Base-by-base conservation (phyloP, 306 rosid genomes). In the Chamaecrista fasciculata region DNA sequence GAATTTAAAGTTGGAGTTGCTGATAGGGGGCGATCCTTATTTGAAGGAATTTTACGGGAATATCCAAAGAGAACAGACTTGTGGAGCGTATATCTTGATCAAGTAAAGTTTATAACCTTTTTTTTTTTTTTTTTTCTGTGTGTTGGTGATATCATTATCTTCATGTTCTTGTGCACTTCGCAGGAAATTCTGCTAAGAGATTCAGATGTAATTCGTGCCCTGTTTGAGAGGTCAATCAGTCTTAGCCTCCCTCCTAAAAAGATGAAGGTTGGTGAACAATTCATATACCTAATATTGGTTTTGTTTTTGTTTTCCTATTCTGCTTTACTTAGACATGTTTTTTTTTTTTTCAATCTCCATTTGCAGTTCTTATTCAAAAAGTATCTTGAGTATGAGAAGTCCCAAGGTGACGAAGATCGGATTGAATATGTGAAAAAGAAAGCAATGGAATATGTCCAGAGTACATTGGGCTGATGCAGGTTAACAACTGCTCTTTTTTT, bases 31-130 rank as follows among this genome's bases (percentile, higher is more conserved):
- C 88, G 97, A 23, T 82, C 99, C 70, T 63, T 88, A 89, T 88
- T 94, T 72, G 99, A 94, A 89, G 85, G 85, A 76, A 76, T 91
- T 62, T 66, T 94, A 72, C 81, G 86, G 60, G 90, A 94, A 63
- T 82, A 94, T 61, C 96, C 97, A 0, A 91, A 87, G 85, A 85
- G 90, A 79, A 91, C 92, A 21, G 97, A 91, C 76, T 70, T 88
- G 53, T 91, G 99, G 99, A 91, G 95, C 71, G 61, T 94, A 60
- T 94, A 94, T 85, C 89, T 94, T 62, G 99, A 94, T 84, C 99
- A 94, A 77, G 98, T 90, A 90, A 66, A 60, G 24, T 46, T 39
- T 48, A 11, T 58, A 10, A 19, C 44, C 43, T 25, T 55, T 7
- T 55, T 44, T 5, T 51, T 19, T 49, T 12, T 9, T 55, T 14